These are phyloP conservation scores for Tuber aestivum DNA, from an alignment of 495 filamentous ascomycete species.

Conservation along the genomic window DNA sequence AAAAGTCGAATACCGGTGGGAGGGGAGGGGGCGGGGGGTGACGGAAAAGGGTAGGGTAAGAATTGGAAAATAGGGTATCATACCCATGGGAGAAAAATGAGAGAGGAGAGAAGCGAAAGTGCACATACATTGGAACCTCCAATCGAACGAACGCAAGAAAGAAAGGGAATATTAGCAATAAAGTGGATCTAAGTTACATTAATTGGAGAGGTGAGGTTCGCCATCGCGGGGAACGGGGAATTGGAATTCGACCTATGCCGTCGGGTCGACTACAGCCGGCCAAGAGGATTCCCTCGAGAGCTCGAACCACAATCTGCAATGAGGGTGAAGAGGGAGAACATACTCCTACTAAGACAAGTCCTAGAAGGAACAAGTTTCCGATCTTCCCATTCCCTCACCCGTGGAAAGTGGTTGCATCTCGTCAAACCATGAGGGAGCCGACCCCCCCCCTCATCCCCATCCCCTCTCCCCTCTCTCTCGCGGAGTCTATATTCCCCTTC, in stretches of 20 bases:
- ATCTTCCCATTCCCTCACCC: conserved; percentile 19
- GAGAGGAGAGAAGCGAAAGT: neutral
- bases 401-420: conserved; percentile 22
- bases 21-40: neutral
- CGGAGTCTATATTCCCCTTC: neutral
- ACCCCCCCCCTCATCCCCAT: neutral
- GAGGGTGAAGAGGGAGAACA: neutral
- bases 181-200: neutral
- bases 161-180: neutral
- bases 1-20: neutral
- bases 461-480: neutral
- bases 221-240: neutral
- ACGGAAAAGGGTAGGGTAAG: neutral
- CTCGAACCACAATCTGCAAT: neutral
- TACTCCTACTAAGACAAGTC: neutral
- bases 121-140: too few species aligned
- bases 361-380: neutral
- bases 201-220: neutral
- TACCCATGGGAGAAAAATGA: neutral
- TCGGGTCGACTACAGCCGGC: neutral
- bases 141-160: neutral
- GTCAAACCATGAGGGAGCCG: conserved; percentile 26
- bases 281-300: neutral
- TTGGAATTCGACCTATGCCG: neutral
- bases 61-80: neutral